Percentiles rank a stretch among this genome's conserved stretches.
These are phyloP conservation scores for Fusarium scirpi DNA, from an alignment of 2,329 filamentous ascomycete genomes.

Conservation along the genomic window DNA sequence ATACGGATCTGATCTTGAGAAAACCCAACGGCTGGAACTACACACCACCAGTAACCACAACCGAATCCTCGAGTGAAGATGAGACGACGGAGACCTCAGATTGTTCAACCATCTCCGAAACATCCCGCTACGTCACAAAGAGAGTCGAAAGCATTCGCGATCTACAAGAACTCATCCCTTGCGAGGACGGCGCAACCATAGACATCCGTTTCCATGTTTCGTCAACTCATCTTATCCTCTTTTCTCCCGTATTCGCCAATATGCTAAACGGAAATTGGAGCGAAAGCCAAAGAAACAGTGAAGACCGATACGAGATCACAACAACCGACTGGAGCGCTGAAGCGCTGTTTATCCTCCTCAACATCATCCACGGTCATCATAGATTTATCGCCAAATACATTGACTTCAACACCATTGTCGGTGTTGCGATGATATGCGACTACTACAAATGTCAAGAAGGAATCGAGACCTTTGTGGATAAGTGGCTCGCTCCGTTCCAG, in stretches of 20 bases:
- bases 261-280: background rate
- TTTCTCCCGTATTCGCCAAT: background rate
- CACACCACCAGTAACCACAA: too few species aligned
- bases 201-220: background rate
- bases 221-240: background rate
- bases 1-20: too few species aligned
- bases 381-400: conserved; percentile 24
- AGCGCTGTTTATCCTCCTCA: conserved; percentile 39
- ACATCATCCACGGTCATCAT: conserved; percentile 43
- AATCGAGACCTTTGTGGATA: background rate
- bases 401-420: conserved; percentile 22
- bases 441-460: conserved; percentile 45
- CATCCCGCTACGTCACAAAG: too few species aligned
- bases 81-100: too few species aligned
- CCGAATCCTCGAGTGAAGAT: too few species aligned
- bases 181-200: fast-evolving
- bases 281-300: fast-evolving
- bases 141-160: too few species aligned
- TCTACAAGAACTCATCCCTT: too few species aligned
- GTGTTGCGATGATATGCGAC: conserved; percentile 44
- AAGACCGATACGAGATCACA: background rate
- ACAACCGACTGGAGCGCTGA: conserved; percentile 28
- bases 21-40: too few species aligned
- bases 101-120: too few species aligned
- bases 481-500: background rate